Base-by-base conservation (phyloP, 2,329 filamentous ascomycete genomes). In the Aspergillus flavus region DNA sequence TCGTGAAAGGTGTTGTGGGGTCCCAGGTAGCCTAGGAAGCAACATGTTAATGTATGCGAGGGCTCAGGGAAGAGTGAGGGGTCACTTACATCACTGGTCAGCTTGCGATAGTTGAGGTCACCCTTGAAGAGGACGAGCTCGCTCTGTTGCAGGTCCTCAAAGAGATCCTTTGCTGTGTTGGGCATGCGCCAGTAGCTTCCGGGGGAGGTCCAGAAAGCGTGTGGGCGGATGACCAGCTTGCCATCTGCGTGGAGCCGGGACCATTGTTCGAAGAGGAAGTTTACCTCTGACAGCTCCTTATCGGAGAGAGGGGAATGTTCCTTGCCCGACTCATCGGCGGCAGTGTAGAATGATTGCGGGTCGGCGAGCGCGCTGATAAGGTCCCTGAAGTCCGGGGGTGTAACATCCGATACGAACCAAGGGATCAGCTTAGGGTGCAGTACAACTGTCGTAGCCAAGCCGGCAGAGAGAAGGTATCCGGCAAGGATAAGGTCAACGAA, bases 371-470 rank as follows among this genome's bases (percentile, higher is more conserved):
- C 92, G 66, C 86, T 88, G 58, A 99, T 86, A 2, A 98, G 85
- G n/a, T 90, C 88, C 1, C 84, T 85, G 71, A 98, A 97, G 79
- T 99, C 95, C 46, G 83, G 85, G 0, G 94, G 94, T 12, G 97
- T 80, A 4, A 98, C 95, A 72, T 99, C 95, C 0, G 93, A 97
- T 55, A 99, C 95, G 75, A 98, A 99, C 95, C 95, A 99, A 0
- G 95, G 95, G 63, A 99, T 94, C 26, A 89, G 90, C 81, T 99
- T 99, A 58, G 95, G 94, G 73, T 97, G 94, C 11, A 99, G 85
- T 23, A 98, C 89, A 16, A 99, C 85, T 28, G 88, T 88, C 0
- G 94, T 97, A 0, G 95, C 95, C 6, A 99, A 87, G 0, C 91
- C 92, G 0, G 93, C 85, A 0, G 92, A 89, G 7, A 99, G 84